Base-by-base conservation (phyloP, 2,329 filamentous ascomycete genomes). In the Hypoxylon sp. region DNA sequence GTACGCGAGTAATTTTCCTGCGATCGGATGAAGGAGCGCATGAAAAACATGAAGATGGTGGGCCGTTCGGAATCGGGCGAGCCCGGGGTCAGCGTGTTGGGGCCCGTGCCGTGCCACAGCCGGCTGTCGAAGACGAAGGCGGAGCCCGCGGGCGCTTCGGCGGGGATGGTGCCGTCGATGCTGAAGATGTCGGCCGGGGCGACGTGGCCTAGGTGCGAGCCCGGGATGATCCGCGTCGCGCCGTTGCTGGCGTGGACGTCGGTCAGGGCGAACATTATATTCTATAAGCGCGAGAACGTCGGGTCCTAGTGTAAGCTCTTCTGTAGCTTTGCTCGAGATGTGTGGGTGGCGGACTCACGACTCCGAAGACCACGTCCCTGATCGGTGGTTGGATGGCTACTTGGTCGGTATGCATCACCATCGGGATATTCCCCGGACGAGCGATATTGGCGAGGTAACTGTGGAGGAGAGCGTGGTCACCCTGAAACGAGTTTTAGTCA, bases 181-280 rank as follows among this genome's bases (percentile, higher is more conserved):
- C 51, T 64, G 63, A 68, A 74, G 18, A 71, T 61, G 40, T 74
- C 67, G 20, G 33, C 49, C n/a, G 64, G 60, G 67, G 72, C 72
- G 20, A 74, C 52, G 24, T 64, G 33, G 20, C 71, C 71, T 8
- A 64, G 49, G 56, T 75, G 73, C 6, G 62, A 66, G 2, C 56
- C 67, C 0, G 72, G 73, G 20, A 76, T 57, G 69, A 75, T 74
- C 67, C 77, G 64, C 2, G 72, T 75, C 20, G 54, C 71, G 28
- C 72, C 74, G 55, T 72, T 74, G 33, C 70, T 74, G 42, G 79
- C 77, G 3, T 74, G 77, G 7, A 70, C 74, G 44, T 80, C 42
- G 20, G 40, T 46, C 8, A 53, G 51, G 20, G 24, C 40, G 20
- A 53, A 53, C 51, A 53, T 53, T 40, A 53, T 53, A 28, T 53